These are phyloP conservation scores for Salix caprea DNA, from an alignment of 345 rosid genomes.

Conservation along the genomic window DNA sequence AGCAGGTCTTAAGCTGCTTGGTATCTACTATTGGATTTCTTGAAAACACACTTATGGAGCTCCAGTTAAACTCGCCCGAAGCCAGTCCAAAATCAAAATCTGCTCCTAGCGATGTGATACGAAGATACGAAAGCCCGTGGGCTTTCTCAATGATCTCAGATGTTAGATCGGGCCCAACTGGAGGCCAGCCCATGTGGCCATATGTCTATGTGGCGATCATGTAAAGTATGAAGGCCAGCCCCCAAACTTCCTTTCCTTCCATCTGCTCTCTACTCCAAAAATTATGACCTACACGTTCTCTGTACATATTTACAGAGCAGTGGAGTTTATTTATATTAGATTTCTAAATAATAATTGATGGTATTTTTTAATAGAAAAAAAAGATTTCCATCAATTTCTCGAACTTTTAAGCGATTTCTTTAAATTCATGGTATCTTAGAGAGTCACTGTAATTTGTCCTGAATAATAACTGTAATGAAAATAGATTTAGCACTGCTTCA, in stretches of 20 bases:
- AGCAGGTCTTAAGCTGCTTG: background rate
- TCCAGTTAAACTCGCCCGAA: conserved; percentile 27
- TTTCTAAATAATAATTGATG: no score
- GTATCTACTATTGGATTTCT: background rate
- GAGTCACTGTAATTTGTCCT: no score
- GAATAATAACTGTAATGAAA: no score
- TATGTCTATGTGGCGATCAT: background rate
- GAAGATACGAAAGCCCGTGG: conserved; percentile 37
- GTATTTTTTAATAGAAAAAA: no score
- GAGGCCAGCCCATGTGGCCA: no score
- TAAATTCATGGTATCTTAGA: no score
- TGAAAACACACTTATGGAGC: conserved; percentile 43
- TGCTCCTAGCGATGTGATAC: conserved; percentile 26
- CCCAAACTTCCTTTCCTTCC: background rate
- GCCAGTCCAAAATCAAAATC: conserved; percentile 36
- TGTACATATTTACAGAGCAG: no score
- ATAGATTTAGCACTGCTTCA: no score
- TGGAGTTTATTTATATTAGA: no score
- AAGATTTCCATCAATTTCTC: no score
- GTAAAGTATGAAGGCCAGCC: conserved; percentile 4
- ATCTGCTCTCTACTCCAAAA: background rate
- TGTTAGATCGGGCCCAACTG: conserved; percentile 27
- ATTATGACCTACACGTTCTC: background rate
- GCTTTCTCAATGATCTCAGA: conserved; percentile 39
- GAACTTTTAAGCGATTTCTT: no score